Base-by-base conservation (phyloP, 1,284 basidiomycete species). In the Puccinia triticina region DNA sequence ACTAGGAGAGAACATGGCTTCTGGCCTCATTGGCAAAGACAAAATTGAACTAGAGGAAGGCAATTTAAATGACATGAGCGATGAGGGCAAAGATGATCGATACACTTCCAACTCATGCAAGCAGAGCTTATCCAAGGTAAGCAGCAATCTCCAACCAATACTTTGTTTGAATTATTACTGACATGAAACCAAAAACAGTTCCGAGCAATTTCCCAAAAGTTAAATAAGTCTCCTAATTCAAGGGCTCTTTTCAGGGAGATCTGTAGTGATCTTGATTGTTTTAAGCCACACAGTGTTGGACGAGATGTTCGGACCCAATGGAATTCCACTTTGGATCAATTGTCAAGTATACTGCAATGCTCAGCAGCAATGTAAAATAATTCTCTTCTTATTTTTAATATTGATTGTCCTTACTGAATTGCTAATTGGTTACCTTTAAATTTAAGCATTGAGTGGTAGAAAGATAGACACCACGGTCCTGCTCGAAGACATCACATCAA, bases 191-290 rank as follows among this genome's bases (percentile, higher is more conserved):
- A 67, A 67, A 16, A 67, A n/a, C 29, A 67, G 34, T 67, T 67
- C 64, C 34, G 40, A 67, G 64, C 64, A 46, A 46, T 67, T 18
- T 21, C 64, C 26, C 32, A 34, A 7, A 67, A 67, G 23, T 16
- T 67, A 11, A 67, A 67, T 18, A 67, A 67, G 29, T 67, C 64
- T 16, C 64, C 64, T 26, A 67, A 67, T 26, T 67, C 64, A 8
- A 67, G 40, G 40, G 21, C 34, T 8, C 64, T 67, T 37, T 67
- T 67, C 29, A 26, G 7, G 2, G 34, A 46, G 40, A 14, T 67
- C 34, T 67, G 64, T 40, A 2, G 18, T 16, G 34, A 67, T 18
- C 32, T 29, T 26, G 10, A 67, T 14, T 40, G 34, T 26, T 14
- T 18, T 21, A 67, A 10, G 40, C 64, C 64, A 67, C 64, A 67